Base-by-base conservation (phyloP, 208 protist species). In the Leishmania tarentolae region DNA sequence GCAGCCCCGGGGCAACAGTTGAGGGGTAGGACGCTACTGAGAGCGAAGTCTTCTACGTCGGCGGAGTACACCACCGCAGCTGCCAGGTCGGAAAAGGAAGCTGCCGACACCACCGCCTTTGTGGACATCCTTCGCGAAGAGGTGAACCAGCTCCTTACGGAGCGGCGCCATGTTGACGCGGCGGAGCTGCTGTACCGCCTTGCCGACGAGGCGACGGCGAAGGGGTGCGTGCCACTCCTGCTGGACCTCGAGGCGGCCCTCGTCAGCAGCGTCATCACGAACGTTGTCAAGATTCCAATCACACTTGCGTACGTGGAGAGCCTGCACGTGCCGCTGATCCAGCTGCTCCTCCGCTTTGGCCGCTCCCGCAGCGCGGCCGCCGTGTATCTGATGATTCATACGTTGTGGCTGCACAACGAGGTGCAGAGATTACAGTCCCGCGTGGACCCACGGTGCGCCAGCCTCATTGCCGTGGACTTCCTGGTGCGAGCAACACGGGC, bases 301-400 rank as follows among this genome's bases (percentile, higher is more conserved):
- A 90, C 92, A 28, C 85, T 90, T 21, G 80, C 94, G 84, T 93
- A 93, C 70, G 81, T 88, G 46, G 91, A 97, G 82, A 95, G 90
- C 76, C 71, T 94, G 57, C 94, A 97, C 79, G 86, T 97, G 46
- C 94, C 94, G 42, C 85, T 94, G 7, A 79, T 95, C 8, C 92
- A 95, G 82, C 85, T 97, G 66, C 87, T 97, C 35, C 83, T 97
- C 46, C 87, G 91, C 42, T 94, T 97, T 79, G 94, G 94, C 44
- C 84, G 90, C 47, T 80, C 86, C 15, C 86, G 86, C 63, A 93
- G 77, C 59, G 92, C 91, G 31, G 83, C 86, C 0, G 79, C 76
- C 24, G 72, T 88, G 17, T 97, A 90, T 79, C 82, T 95, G 75
- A 72, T 82, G 42, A 86, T 96, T 59, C 94, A 97, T 73, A 90